phyloP scores from a whole-genome alignment of 805 yeast genomes.

The Groenewaldozyma tartarivorans region DNA sequence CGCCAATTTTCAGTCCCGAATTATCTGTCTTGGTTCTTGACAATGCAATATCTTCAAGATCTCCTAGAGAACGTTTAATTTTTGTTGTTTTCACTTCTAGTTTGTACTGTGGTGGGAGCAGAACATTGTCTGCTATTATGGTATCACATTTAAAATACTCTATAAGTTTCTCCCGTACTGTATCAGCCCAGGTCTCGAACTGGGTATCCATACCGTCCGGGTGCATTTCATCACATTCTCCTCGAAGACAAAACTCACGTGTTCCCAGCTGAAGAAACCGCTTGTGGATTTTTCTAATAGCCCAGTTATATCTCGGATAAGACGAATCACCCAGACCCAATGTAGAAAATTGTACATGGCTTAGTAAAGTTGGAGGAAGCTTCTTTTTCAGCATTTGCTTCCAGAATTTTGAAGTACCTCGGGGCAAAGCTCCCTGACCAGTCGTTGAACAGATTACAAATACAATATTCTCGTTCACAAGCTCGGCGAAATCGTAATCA shows the following conservation, averaged over 20 bases:
- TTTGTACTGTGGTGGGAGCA: slow-evolving; percentile 32
- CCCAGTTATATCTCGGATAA: slow-evolving; percentile 80
- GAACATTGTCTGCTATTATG: slow-evolving; percentile 25
- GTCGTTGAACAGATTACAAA: slow-evolving; percentile 75
- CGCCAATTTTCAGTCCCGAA: slow-evolving; percentile 31
- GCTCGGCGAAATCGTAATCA: slow-evolving; percentile 32
- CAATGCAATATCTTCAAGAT: not conserved
- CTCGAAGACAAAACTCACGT: slow-evolving; percentile 53
- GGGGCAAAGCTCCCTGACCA: slow-evolving; percentile 91
- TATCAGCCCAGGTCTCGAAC: slow-evolving; percentile 63
- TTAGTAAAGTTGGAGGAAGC: slow-evolving; percentile 51
- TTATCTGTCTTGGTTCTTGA: not conserved
- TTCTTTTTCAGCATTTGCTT: slow-evolving; percentile 56
- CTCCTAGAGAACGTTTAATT: slow-evolving; percentile 25
- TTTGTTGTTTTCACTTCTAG: slow-evolving; percentile 24
- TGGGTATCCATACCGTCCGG: slow-evolving; percentile 63
- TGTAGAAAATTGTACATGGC: slow-evolving; percentile 54
- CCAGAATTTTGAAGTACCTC: slow-evolving; percentile 70
- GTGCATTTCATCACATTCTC: slow-evolving; percentile 84
- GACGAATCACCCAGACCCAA: slow-evolving; percentile 94
- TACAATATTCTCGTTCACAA: slow-evolving; percentile 40
- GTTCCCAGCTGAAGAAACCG: slow-evolving; percentile 80
- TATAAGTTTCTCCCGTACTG: slow-evolving; percentile 32
- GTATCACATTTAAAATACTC: slow-evolving; percentile 5
- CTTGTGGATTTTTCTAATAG: slow-evolving; percentile 72